Evolutionary conservation across 2,329 filamentous ascomycete species (phyloP).

Genomic region (Neofusicoccum ribis): DNA sequence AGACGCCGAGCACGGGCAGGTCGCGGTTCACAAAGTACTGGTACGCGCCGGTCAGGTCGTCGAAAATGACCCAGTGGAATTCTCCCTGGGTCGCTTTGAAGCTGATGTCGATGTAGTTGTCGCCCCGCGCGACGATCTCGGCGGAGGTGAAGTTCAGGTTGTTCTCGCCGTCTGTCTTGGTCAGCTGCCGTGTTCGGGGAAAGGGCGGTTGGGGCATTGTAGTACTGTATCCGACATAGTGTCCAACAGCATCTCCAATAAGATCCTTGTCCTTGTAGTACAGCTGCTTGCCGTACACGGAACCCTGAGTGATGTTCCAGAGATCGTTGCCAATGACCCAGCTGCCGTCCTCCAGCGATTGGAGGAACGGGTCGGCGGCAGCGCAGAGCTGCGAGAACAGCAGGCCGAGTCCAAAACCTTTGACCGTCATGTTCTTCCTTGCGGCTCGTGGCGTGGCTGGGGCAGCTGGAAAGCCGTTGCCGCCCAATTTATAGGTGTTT

Average conservation of each 20-base stretch:
- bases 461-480: neutral
- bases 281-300: slow-evolving; percentile 42
- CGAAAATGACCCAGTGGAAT: slow-evolving; percentile 55
- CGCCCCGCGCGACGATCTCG: slow-evolving; percentile 30
- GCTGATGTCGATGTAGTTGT: slow-evolving; percentile 49
- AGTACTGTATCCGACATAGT: slow-evolving; percentile 49
- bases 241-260: slow-evolving; percentile 43
- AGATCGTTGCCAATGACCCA: slow-evolving; percentile 42
- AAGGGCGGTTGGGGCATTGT: too few species aligned
- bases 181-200: neutral
- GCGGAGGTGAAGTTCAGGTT: slow-evolving; percentile 53
- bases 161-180: slow-evolving; percentile 44
- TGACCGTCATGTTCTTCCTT: neutral
- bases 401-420: neutral
- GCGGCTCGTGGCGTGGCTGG: neutral
- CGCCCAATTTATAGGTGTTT: neutral
- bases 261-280: slow-evolving; percentile 44
- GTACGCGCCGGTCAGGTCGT: slow-evolving; percentile 52
- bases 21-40: slow-evolving; percentile 56
- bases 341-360: slow-evolving; percentile 32
- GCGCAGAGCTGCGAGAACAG: slow-evolving; percentile 8
- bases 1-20: slow-evolving; percentile 51
- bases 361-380: slow-evolving; percentile 30
- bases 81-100: slow-evolving; percentile 51
- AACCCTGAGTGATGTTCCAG: slow-evolving; percentile 45